These are phyloP conservation scores for Clitopilus passeckerianus DNA, from an alignment of 768 basidiomycete genomes.

Conservation along the genomic window DNA sequence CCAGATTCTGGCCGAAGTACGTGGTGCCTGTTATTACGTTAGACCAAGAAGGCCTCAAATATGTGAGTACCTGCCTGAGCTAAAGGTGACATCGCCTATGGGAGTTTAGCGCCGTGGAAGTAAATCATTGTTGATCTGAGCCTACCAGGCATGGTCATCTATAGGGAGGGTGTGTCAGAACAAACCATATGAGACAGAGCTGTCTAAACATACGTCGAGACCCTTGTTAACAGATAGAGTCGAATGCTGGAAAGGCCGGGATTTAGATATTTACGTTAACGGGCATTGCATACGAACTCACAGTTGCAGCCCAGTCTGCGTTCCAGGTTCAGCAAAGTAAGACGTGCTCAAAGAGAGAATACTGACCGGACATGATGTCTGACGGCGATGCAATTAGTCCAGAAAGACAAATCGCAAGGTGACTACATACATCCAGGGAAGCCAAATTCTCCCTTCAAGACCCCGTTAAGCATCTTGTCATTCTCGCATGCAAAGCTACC, in stretches of 20 bases:
- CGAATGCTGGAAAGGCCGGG: conserved; percentile 29
- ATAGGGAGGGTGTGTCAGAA: background rate
- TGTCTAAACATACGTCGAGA: conserved; percentile 45
- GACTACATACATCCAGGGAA: conserved; percentile 55
- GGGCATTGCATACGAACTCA: conserved; percentile 7
- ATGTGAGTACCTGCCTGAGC: conserved; percentile 32
- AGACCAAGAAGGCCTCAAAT: background rate
- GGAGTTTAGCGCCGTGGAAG: background rate
- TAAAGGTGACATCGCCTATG: conserved; percentile 37
- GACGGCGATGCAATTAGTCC: conserved; percentile 1
- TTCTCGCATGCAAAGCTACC: conserved; percentile 64
- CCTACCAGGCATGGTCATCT: conserved; percentile 72
- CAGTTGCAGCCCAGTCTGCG: conserved; percentile 64
- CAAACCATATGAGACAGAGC: too few relatives aligned
- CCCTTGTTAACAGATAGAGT: conserved; percentile 53
- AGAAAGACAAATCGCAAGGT: background rate
- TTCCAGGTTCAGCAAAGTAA: background rate
- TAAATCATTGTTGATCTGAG: background rate
- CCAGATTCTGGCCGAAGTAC: conserved; percentile 60
- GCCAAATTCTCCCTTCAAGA: conserved; percentile 60
- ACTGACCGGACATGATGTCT: conserved; percentile 44
- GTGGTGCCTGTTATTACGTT: conserved; percentile 23
- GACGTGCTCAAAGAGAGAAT: background rate
- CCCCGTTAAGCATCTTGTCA: conserved; percentile 50
- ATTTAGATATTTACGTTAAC: background rate